Conservation (phyloP, 2,329 filamentous ascomycete species). For the Trichoderma breve region DNA sequence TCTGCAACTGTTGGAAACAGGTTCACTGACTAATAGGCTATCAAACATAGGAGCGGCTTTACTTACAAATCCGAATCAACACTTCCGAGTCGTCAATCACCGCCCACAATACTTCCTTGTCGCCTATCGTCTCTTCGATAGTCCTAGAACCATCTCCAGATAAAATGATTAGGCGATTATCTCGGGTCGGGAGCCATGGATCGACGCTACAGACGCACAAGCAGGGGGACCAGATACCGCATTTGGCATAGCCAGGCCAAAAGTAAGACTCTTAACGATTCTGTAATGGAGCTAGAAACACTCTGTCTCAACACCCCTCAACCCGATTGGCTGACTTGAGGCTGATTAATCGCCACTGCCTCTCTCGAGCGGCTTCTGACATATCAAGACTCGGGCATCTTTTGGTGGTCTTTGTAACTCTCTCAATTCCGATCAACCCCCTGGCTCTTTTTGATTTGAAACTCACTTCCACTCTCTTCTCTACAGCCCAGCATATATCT, state of each 20-base stretch:
- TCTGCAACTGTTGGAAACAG: not conserved
- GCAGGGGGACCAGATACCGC: conserved; percentile 1
- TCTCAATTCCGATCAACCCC: not conserved
- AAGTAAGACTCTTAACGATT: not conserved
- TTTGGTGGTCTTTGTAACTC: not conserved
- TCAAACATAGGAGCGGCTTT: not conserved
- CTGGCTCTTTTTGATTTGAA: not conserved
- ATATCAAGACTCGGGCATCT: not conserved
- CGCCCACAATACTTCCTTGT: not conserved
- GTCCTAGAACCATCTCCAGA: not conserved
- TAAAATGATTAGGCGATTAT: not conserved
- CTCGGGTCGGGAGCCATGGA: not conserved
- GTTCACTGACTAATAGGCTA: not conserved
- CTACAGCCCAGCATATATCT: not conserved
- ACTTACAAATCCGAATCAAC: not conserved
- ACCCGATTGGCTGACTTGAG: not conserved
- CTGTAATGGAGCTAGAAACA: not conserved
- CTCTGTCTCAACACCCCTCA: not conserved
- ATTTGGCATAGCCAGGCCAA: not conserved
- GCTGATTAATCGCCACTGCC: not conserved
- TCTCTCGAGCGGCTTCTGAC: not conserved
- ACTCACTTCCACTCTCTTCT: not conserved
- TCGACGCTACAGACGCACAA: conserved; percentile 2
- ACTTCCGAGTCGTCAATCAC: not conserved
- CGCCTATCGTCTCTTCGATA: not conserved